Base-by-base conservation (phyloP, 805 yeast genomes). In the Kregervanrija delftensis region DNA sequence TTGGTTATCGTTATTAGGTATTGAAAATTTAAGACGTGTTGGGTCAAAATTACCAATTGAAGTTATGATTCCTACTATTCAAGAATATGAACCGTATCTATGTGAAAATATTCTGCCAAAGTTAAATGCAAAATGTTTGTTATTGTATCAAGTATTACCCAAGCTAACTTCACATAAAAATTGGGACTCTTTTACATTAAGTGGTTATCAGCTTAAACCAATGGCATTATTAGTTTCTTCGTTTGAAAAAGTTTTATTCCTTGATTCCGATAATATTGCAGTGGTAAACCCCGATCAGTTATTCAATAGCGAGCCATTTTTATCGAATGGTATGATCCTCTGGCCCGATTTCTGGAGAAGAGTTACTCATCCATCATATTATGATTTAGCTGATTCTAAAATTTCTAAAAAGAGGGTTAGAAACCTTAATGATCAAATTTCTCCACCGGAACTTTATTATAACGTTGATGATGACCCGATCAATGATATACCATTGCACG, bases 281-380 rank as follows among this genome's bases (percentile, higher is more conserved):
- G 71, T 74, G 11, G 63, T 64, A 36, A 63, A 69, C 11, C 79
- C 80, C 0, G 80, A 74, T 51, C 54, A 60, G 10, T 57, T 85
- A 9, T 83, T 87, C 56, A 60, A 63, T 1, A 55, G 68, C 8
- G 78, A 79, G 41, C 83, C 87, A 1, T 86, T 76, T 61, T 50
- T 48, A 5, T 57, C 68, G 8, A 62, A 67, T 37, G 81, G 84
- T 40, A 57, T 78, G 52, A 63, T 81, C 8, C 53, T 77, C 31
- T 76, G 81, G 81, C 82, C 82, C 2, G 82, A 76, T 54, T 76
- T 74, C 53, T 76, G 82, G 82, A 69, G 71, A 50, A 63, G 82
- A 36, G 73, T 77, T 8, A 75, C 81, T 0, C 72, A 75, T 30
- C 81, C 81, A 4, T 55, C 56, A 33, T 76, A 66, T 52, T 76